Conservation (phyloP, 371 early-diverging fungal species). For the Actinomortierella ambigua region DNA sequence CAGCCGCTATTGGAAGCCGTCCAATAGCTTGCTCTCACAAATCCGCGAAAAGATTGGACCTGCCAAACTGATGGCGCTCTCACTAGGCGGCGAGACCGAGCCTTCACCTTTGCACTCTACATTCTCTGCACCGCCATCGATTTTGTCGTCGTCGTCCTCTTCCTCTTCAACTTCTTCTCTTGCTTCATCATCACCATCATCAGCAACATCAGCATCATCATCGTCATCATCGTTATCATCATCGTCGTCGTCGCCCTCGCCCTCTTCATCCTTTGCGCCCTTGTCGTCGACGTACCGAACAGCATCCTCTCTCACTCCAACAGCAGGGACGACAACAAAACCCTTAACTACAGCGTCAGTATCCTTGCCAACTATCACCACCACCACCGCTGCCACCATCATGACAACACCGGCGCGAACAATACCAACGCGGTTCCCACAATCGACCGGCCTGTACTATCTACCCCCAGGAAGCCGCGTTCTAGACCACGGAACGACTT, state of each 20-base stretch:
- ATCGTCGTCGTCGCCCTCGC: not conserved
- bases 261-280: not conserved
- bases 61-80: no score
- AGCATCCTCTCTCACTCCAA: not conserved
- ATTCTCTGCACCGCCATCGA: no score
- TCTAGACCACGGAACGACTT: constrained; percentile 43
- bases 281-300: not conserved
- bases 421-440: constrained; percentile 45
- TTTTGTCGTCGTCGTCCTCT: no score
- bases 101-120: no score
- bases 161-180: constrained; percentile 19
- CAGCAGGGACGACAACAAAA: not conserved
- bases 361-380: not conserved
- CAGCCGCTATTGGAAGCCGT: no score
- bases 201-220: constrained; percentile 11
- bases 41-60: no score
- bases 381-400: not conserved
- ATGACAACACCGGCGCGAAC: not conserved
- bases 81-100: no score
- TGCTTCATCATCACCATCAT: constrained; percentile 9
- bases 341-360: not conserved
- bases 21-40: no score
- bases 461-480: constrained; percentile 25
- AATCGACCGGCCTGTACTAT: constrained; percentile 31
- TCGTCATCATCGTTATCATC: constrained; percentile 16